These are phyloP conservation scores for Entamoeba nuttalli DNA, from an alignment of 208 protist genomes.

Conservation along the genomic window DNA sequence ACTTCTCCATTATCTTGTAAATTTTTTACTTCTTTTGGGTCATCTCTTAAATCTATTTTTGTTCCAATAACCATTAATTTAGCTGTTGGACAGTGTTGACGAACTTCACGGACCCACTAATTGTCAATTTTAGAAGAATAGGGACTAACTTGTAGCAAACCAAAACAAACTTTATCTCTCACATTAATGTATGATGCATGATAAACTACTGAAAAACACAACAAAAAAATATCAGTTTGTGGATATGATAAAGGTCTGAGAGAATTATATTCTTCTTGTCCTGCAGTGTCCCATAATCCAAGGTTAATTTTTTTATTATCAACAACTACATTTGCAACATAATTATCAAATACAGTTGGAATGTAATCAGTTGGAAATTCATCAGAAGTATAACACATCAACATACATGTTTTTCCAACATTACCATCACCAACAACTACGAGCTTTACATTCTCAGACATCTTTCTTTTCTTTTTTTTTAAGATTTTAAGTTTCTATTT, in stretches of 20 bases:
- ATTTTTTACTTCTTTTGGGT: neutral
- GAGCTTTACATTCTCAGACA: too few species aligned
- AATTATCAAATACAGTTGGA: neutral
- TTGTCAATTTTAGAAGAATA: neutral
- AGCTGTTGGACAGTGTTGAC: constrained; percentile 15
- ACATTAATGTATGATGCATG: neutral
- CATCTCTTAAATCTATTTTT: constrained; percentile 39
- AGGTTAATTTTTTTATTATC: constrained; percentile 3
- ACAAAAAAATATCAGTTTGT: neutral
- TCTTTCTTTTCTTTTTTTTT: too few species aligned
- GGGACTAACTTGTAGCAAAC: neutral
- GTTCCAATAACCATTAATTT: constrained; percentile 50
- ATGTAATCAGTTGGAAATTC: neutral
- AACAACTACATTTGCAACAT: neutral
- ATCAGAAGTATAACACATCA: neutral
- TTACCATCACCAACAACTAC: neutral
- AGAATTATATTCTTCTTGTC: constrained; percentile 48
- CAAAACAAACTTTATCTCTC: neutral
- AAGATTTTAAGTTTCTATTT: too few species aligned
- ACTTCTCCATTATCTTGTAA: neutral
- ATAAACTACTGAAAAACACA: neutral
- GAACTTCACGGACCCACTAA: constrained; percentile 32
- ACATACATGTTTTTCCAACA: neutral
- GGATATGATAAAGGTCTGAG: neutral
- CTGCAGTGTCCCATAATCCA: constrained; percentile 34